A percentile compares a stretch with the other conserved stretches of the same genome.
Evolutionary conservation across 805 yeast species (phyloP).

Genomic region (Barnettozyma californica): DNA sequence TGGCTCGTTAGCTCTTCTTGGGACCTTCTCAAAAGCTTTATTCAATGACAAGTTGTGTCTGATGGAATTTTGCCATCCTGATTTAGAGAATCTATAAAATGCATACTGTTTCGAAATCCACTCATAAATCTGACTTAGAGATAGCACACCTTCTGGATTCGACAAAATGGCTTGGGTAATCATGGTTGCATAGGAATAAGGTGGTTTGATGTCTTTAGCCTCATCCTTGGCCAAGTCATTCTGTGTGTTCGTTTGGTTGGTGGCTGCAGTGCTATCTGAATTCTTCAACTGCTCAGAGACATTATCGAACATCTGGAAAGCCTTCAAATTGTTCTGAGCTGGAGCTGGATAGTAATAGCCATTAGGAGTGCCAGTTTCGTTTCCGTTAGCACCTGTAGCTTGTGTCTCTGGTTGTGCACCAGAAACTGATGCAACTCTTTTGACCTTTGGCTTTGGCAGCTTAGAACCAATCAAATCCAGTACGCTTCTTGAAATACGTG

Average conservation of each 20-base stretch:
- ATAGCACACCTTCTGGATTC: slow-evolving; percentile 79
- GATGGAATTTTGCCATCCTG: slow-evolving; percentile 98
- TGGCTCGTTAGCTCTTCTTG: slow-evolving; percentile 91
- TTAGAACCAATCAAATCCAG: slow-evolving; percentile 31
- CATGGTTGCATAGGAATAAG: slow-evolving; percentile 96
- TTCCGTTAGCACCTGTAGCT: background rate
- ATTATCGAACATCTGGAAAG: slow-evolving; percentile 51
- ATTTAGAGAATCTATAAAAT: slow-evolving; percentile 82
- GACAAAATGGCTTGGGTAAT: slow-evolving; percentile 94
- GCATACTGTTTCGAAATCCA: slow-evolving; percentile 89
- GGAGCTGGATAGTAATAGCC: slow-evolving; percentile 9
- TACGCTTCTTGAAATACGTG: slow-evolving; percentile 45
- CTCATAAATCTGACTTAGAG: slow-evolving; percentile 85
- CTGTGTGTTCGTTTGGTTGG: slow-evolving; percentile 10
- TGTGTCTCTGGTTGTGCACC: slow-evolving; percentile 10
- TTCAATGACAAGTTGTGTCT: slow-evolving; percentile 91
- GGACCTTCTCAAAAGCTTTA: slow-evolving; percentile 97
- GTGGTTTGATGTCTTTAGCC: slow-evolving; percentile 91
- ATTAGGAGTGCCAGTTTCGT: slow-evolving; percentile 1
- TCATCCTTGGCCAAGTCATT: slow-evolving; percentile 84
- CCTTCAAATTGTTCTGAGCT: slow-evolving; percentile 28
- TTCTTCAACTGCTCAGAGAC: slow-evolving; percentile 14
- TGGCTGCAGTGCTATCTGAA: slow-evolving; percentile 1
- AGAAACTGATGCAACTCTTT: slow-evolving; percentile 11
- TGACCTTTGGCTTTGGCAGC: slow-evolving; percentile 25